Evolutionary conservation across 495 filamentous ascomycete genomes (phyloP).

Genomic region (Aspergillus funiculosus): DNA sequence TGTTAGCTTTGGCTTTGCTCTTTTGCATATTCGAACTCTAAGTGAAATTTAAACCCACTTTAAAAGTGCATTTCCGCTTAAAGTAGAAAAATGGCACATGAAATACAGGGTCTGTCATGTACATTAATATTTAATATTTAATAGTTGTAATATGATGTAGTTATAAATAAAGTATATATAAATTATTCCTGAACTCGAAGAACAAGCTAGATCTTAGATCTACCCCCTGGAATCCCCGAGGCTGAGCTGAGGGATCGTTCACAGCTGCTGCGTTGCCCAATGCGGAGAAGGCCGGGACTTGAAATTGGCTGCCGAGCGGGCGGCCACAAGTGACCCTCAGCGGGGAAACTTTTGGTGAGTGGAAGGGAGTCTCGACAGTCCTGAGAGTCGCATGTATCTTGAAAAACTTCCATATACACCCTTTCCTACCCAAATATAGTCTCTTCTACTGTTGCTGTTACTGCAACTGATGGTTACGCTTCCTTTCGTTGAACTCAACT

Average conservation of each 20-base stretch:
- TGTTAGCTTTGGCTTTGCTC: too few relatives aligned
- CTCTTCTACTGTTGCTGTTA: slow-evolving; percentile 8
- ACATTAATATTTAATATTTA: too few relatives aligned
- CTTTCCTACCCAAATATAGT: slow-evolving; percentile 11
- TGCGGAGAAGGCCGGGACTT: slow-evolving; percentile 37
- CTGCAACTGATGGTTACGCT: slow-evolving; percentile 7
- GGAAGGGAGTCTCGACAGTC: too few relatives aligned
- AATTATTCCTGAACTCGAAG: slow-evolving; percentile 2
- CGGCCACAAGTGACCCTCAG: slow-evolving; percentile 11
- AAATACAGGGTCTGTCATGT: too few relatives aligned
- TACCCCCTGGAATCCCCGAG: background rate
- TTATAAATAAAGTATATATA: background rate
- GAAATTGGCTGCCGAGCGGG: slow-evolving; percentile 14
- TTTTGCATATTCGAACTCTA: too few relatives aligned
- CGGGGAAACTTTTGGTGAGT: slow-evolving; percentile 30
- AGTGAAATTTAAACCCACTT: too few relatives aligned
- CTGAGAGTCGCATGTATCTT: slow-evolving; percentile 28
- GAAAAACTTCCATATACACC: too few relatives aligned
- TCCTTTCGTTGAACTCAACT: slow-evolving; percentile 5
- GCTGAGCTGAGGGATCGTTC: background rate
- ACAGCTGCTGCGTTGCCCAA: slow-evolving; percentile 15
- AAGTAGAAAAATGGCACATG: too few relatives aligned
- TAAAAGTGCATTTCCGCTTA: too few relatives aligned
- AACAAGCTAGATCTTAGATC: too few relatives aligned
- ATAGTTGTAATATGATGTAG: too few relatives aligned